Conservation (phyloP, 192 early-diverging fungal genomes). For the Mortierella alpina region DNA sequence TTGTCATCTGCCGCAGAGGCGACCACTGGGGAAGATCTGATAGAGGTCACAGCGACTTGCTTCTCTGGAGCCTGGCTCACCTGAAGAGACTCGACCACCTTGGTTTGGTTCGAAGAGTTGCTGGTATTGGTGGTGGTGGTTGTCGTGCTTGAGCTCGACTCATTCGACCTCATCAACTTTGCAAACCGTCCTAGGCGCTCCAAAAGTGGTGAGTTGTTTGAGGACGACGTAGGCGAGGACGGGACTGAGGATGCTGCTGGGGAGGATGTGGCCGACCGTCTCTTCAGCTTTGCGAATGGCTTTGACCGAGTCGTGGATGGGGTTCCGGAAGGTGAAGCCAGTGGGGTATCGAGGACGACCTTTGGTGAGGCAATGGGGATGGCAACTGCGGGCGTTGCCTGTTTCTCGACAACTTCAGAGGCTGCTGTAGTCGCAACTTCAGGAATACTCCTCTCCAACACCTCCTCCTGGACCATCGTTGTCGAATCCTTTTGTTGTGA, state of each 20-base stretch:
- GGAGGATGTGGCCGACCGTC: slow-evolving; percentile 7
- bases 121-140: too few species aligned
- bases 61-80: too few species aligned
- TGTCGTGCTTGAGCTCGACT: neutral
- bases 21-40: neutral
- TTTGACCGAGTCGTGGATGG: neutral
- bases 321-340: neutral
- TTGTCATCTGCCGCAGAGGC: neutral
- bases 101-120: slow-evolving; percentile 23
- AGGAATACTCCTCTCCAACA: too few species aligned
- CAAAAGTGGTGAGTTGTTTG: slow-evolving; percentile 6
- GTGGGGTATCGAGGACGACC: too few species aligned
- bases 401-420: too few species aligned
- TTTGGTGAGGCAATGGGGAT: too few species aligned
- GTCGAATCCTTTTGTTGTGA: too few species aligned
- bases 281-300: slow-evolving; percentile 29
- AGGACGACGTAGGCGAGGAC: neutral
- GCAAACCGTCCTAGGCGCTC: slow-evolving; percentile 29
- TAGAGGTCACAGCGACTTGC: neutral
- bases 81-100: neutral
- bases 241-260: neutral
- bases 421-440: too few species aligned
- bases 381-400: too few species aligned
- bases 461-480: too few species aligned
- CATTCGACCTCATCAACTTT: slow-evolving; percentile 31